phyloP scores from a whole-genome alignment of 1,284 basidiomycete genomes.

The Moniliella sp. region DNA sequence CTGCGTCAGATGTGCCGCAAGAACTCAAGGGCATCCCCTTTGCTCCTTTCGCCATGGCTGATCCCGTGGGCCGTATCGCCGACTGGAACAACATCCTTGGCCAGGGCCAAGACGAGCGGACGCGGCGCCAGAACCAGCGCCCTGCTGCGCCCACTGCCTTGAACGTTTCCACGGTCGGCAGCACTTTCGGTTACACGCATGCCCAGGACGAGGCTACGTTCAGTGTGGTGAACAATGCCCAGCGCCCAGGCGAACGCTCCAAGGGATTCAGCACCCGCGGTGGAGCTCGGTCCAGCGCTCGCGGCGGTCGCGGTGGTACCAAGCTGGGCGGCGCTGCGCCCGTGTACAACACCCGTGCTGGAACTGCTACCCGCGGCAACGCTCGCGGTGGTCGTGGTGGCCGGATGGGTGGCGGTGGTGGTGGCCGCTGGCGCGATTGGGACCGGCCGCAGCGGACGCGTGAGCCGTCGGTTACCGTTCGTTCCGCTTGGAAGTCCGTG shows the following conservation, averaged over 20 bases:
- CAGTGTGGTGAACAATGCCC: conserved; percentile 76
- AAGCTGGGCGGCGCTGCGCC: conserved; percentile 1
- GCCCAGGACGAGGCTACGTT: conserved; percentile 95
- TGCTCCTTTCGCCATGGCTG: conserved; percentile 37
- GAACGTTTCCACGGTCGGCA: conserved; percentile 33
- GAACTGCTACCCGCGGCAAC: too few species aligned
- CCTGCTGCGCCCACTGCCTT: conserved; percentile 6
- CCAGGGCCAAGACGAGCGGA: conserved; percentile 2
- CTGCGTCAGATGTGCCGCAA: neutral
- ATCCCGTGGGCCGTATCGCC: conserved; percentile 88
- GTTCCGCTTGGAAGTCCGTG: conserved; percentile 70
- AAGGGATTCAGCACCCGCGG: too few species aligned
- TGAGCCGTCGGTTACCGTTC: conserved; percentile 81
- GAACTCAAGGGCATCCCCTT: neutral
- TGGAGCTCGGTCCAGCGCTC: neutral
- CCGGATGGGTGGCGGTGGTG: conserved; percentile 36
- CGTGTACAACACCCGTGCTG: neutral
- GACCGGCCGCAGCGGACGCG: conserved; percentile 60
- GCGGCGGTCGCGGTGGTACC: conserved; percentile 2
- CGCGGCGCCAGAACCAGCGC: conserved; percentile 2
- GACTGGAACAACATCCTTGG: conserved; percentile 52
- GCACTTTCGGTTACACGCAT: conserved; percentile 93
- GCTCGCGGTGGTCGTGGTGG: conserved; percentile 1
- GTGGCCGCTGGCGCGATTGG: conserved; percentile 6
- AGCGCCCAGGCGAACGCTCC: too few species aligned